A percentile compares a stretch with the other conserved stretches of the same genome.
phyloP scores from a whole-genome alignment of 495 filamentous ascomycete genomes.

The Talaromyces stipitatus region DNA sequence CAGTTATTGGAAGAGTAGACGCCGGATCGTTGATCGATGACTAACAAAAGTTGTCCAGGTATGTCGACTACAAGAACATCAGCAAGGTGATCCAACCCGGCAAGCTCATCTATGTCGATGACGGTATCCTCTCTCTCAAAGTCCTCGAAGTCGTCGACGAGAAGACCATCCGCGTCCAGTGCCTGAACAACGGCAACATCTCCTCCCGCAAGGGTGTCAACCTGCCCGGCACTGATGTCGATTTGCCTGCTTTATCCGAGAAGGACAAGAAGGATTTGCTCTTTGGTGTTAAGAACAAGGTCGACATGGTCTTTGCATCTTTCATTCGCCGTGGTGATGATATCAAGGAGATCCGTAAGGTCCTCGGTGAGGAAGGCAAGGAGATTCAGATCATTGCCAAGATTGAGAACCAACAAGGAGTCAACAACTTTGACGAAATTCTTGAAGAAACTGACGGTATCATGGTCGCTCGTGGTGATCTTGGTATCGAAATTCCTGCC shows the following conservation, averaged over 20 bases:
- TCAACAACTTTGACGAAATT: slow-evolving; percentile 99
- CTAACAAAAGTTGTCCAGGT: slow-evolving; percentile 47
- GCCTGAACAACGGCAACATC: slow-evolving; percentile 96
- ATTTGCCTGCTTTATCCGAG: slow-evolving; percentile 95
- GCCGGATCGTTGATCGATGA: not conserved
- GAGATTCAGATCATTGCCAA: slow-evolving; percentile 99
- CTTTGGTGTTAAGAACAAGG: slow-evolving; percentile 95
- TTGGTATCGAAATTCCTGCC: slow-evolving; percentile 97
- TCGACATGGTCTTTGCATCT: slow-evolving; percentile 98
- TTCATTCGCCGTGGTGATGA: slow-evolving; percentile 93
- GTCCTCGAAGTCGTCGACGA: slow-evolving; percentile 82
- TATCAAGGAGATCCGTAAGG: slow-evolving; percentile 83
- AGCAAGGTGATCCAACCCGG: slow-evolving; percentile 93
- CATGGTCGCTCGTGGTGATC: slow-evolving; percentile 98
- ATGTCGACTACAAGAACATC: slow-evolving; percentile 99
- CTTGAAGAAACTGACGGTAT: slow-evolving; percentile 94
- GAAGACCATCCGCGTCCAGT: slow-evolving; percentile 74
- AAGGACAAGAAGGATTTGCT: slow-evolving; percentile 90
- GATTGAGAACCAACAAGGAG: slow-evolving; percentile 98
- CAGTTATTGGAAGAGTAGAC: not conserved
- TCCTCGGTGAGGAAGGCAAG: slow-evolving; percentile 85
- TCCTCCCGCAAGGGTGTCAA: slow-evolving; percentile 98
- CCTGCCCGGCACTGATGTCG: slow-evolving; percentile 95
- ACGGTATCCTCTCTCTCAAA: slow-evolving; percentile 93
- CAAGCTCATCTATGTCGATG: slow-evolving; percentile 96